Evolutionary conservation across 2,329 filamentous ascomycete species (phyloP).

Genomic region (Bretziella fagacearum): DNA sequence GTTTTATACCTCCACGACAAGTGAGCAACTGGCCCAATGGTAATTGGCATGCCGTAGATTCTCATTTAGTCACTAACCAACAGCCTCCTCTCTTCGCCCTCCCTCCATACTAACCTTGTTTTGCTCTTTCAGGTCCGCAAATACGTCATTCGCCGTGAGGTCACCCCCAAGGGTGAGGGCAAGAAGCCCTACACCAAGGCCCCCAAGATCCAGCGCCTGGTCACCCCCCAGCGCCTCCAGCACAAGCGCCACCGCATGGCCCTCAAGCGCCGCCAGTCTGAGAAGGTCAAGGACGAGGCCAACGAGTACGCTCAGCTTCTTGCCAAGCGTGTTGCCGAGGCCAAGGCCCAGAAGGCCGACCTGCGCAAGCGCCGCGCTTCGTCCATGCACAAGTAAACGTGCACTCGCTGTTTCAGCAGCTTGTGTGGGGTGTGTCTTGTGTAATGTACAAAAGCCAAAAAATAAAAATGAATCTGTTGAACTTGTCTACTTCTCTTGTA

Average conservation of each 20-base stretch:
- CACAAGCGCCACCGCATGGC: slow-evolving; percentile 98
- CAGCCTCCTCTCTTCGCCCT: neutral
- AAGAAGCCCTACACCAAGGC: slow-evolving; percentile 99
- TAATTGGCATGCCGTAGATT: slow-evolving; percentile 13
- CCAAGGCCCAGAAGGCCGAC: slow-evolving; percentile 87
- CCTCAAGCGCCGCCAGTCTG: slow-evolving; percentile 93
- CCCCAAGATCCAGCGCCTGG: slow-evolving; percentile 98
- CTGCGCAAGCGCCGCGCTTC: slow-evolving; percentile 92
- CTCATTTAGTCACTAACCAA: slow-evolving; percentile 22
- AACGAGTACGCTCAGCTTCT: slow-evolving; percentile 94
- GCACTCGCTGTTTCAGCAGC: slow-evolving; percentile 13
- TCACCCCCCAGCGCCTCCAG: slow-evolving; percentile 98
- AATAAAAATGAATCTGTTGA: slow-evolving; percentile 10
- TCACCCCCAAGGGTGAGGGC: slow-evolving; percentile 93
- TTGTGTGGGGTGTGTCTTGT: slow-evolving; percentile 5
- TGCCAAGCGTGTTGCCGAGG: slow-evolving; percentile 91
- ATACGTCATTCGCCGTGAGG: slow-evolving; percentile 98
- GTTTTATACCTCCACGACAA: neutral
- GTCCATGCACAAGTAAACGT: slow-evolving; percentile 74
- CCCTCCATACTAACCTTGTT: slow-evolving; percentile 10
- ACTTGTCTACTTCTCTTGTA: slow-evolving; percentile 6
- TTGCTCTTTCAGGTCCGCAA: slow-evolving; percentile 67
- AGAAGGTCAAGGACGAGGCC: slow-evolving; percentile 97
- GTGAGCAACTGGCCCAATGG: slow-evolving; percentile 6
- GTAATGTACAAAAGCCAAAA: slow-evolving; percentile 5